A percentile compares a stretch with the other conserved stretches of the same genome.
These are phyloP conservation scores for Didymella keratinophila DNA, from an alignment of 2,329 filamentous ascomycete genomes.

Conservation along the genomic window DNA sequence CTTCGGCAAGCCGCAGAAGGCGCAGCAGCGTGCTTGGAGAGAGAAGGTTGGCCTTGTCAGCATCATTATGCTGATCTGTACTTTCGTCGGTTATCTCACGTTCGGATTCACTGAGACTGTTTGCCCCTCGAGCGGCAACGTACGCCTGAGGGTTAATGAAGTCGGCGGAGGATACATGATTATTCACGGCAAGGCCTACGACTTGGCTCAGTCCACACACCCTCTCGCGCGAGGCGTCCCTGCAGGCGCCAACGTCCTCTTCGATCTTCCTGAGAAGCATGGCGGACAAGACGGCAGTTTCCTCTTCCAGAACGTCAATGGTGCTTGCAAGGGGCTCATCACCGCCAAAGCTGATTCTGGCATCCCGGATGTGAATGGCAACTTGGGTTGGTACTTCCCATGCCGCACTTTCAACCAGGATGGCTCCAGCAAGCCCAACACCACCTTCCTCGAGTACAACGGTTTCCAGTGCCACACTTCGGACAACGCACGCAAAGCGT, in stretches of 20 bases:
- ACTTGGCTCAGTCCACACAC: constrained; percentile 79
- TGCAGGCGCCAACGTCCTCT: constrained; percentile 79
- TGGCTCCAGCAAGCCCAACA: constrained; percentile 80
- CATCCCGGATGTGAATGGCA: constrained; percentile 71
- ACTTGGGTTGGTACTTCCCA: constrained; percentile 96
- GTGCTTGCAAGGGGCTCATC: constrained; percentile 91
- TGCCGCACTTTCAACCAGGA: constrained; percentile 93
- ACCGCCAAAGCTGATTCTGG: constrained; percentile 74
- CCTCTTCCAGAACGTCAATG: constrained; percentile 98
- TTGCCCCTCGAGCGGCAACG: constrained; percentile 73
- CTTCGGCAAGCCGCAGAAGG: constrained; percentile 84
- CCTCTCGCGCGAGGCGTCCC: constrained; percentile 82
- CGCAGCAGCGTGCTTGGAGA: constrained; percentile 90
- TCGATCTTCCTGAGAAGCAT: constrained; percentile 80
- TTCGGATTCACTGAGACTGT: constrained; percentile 95
- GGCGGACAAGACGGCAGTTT: constrained; percentile 95
- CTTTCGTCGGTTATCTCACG: constrained; percentile 90
- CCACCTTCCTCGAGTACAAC: constrained; percentile 75
- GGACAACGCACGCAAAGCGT: constrained; percentile 69
- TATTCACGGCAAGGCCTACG: constrained; percentile 90
- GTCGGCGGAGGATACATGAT: constrained; percentile 90
- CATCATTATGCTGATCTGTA: constrained; percentile 87
- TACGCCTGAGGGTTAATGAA: constrained; percentile 80
- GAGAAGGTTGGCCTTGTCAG: constrained; percentile 98
- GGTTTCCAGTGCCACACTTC: constrained; percentile 93